Conservation (phyloP, 306 rosid species). For the Vicia faba region DNA sequence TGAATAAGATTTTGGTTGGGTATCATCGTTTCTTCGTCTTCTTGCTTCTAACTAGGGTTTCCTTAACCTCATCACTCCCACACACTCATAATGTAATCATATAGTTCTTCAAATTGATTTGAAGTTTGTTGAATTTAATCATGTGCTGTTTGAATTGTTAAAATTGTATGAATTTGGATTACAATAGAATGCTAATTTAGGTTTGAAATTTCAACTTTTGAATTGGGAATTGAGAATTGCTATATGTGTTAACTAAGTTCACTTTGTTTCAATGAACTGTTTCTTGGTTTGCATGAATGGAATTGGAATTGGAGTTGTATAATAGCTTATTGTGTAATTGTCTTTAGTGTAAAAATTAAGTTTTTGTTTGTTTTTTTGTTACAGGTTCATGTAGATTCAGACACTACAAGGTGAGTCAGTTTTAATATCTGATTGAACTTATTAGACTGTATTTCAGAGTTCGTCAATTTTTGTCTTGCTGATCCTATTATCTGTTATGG, state of each 20-base stretch:
- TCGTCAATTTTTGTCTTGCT: not conserved
- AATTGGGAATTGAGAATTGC: no score
- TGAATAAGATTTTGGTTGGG: slow-evolving; percentile 33
- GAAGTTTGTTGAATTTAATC: slow-evolving; percentile 23
- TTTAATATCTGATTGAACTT: slow-evolving; percentile 12
- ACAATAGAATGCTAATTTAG: not conserved
- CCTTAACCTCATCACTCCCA: slow-evolving; percentile 31
- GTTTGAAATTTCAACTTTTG: not conserved
- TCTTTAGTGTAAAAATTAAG: not conserved
- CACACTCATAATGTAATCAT: slow-evolving; percentile 35
- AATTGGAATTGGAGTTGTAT: slow-evolving; percentile 7
- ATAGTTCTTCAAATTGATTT: not conserved
- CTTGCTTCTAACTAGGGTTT: slow-evolving; percentile 45
- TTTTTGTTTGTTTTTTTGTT: slow-evolving; percentile 31
- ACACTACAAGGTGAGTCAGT: slow-evolving; percentile 42
- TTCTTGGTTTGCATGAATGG: slow-evolving; percentile 15
- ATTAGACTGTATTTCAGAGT: not conserved
- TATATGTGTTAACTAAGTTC: slow-evolving; percentile 6
- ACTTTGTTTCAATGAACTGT: slow-evolving; percentile 5
- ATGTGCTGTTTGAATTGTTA: slow-evolving; percentile 15
- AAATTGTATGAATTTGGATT: slow-evolving; percentile 22
- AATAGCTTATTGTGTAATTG: slow-evolving; percentile 17
- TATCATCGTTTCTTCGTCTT: slow-evolving; percentile 39
- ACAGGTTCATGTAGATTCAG: slow-evolving; percentile 42
- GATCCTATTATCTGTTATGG: not conserved